Evolutionary conservation across 2,329 filamentous ascomycete species (phyloP).

Genomic region (Beauveria scarabaeidicola): DNA sequence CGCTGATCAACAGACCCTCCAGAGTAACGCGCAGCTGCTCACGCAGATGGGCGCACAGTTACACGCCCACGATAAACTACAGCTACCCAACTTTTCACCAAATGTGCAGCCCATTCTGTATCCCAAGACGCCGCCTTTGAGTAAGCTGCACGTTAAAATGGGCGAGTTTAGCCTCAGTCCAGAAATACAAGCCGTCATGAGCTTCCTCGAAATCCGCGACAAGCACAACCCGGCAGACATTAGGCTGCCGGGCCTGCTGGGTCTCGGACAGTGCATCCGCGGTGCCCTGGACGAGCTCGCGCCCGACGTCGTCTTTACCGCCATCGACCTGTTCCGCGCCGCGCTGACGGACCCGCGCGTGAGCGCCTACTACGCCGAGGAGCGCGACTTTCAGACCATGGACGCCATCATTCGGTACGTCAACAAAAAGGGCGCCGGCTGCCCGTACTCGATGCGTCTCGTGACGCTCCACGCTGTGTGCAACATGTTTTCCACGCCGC

Average conservation of each 20-base stretch:
- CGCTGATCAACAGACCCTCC: slow-evolving; percentile 59
- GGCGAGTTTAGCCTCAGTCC: slow-evolving; percentile 45
- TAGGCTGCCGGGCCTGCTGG: slow-evolving; percentile 60
- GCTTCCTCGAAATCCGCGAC: slow-evolving; percentile 60
- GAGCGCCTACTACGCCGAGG: slow-evolving; percentile 75
- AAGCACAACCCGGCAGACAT: slow-evolving; percentile 46
- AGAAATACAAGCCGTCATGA: slow-evolving; percentile 54
- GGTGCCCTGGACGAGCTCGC: slow-evolving; percentile 48
- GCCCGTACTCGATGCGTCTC: slow-evolving; percentile 74
- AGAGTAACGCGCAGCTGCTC: slow-evolving; percentile 63
- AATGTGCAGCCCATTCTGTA: slow-evolving; percentile 63
- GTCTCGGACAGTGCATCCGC: slow-evolving; percentile 55
- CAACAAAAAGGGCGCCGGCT: slow-evolving; percentile 40
- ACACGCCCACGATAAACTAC: slow-evolving; percentile 67
- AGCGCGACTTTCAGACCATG: slow-evolving; percentile 56
- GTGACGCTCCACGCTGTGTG: slow-evolving; percentile 76
- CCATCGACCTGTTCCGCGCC: slow-evolving; percentile 77
- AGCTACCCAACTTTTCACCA: slow-evolving; percentile 60
- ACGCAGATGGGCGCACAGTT: slow-evolving; percentile 65
- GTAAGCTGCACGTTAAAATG: slow-evolving; percentile 75
- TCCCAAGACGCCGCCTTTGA: slow-evolving; percentile 69
- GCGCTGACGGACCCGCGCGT: slow-evolving; percentile 70
- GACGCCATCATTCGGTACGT: slow-evolving; percentile 52
- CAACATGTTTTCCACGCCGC: slow-evolving; percentile 70
- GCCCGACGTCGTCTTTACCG: slow-evolving; percentile 61